Percentiles rank a stretch among this genome's conserved stretches.
Conservation (phyloP, 2,329 filamentous ascomycete genomes). For the Cercospora sp. region DNA sequence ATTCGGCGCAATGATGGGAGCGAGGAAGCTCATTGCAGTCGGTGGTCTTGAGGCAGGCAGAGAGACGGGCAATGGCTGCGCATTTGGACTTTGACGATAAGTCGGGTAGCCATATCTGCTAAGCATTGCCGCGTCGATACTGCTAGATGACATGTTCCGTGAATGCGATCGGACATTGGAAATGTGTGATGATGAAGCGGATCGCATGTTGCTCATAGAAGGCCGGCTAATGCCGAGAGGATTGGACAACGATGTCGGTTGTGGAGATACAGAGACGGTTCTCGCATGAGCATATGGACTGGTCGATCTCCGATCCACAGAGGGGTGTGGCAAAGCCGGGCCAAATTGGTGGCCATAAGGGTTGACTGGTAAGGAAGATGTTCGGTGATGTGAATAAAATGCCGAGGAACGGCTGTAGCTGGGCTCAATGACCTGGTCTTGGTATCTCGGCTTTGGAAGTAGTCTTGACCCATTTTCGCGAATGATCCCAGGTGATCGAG, state of each 20-base stretch:
- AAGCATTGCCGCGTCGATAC: constrained; percentile 39
- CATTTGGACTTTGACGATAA: constrained; percentile 55
- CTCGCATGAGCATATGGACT: constrained; percentile 30
- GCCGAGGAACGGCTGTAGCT: constrained; percentile 14
- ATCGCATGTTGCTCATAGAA: constrained; percentile 31
- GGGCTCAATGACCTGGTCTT: constrained; percentile 35
- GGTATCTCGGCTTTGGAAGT: constrained; percentile 33
- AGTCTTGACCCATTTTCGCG: constrained; percentile 35
- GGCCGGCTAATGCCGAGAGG: constrained; percentile 30
- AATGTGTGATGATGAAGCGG: constrained; percentile 34
- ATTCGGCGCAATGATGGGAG: constrained; percentile 37
- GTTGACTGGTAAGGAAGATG: constrained; percentile 35
- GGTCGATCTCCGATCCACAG: constrained; percentile 29
- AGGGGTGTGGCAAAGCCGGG: constrained; percentile 25
- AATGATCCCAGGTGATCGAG: constrained; percentile 34
- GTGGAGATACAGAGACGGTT: constrained; percentile 21
- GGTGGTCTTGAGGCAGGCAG: constrained; percentile 37
- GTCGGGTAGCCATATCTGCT: constrained; percentile 76
- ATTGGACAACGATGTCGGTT: constrained; percentile 26
- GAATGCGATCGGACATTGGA: constrained; percentile 35
- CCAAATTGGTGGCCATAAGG: constrained; percentile 33
- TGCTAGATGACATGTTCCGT: constrained; percentile 37
- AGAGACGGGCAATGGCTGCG: constrained; percentile 36
- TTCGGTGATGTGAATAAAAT: constrained; percentile 31
- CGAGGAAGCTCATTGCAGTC: constrained; percentile 41